Evolutionary conservation across 192 early-diverging fungal genomes (phyloP), one percentile per base, ranked within the genome.

Genomic region (Dissophora globulifera): DNA sequence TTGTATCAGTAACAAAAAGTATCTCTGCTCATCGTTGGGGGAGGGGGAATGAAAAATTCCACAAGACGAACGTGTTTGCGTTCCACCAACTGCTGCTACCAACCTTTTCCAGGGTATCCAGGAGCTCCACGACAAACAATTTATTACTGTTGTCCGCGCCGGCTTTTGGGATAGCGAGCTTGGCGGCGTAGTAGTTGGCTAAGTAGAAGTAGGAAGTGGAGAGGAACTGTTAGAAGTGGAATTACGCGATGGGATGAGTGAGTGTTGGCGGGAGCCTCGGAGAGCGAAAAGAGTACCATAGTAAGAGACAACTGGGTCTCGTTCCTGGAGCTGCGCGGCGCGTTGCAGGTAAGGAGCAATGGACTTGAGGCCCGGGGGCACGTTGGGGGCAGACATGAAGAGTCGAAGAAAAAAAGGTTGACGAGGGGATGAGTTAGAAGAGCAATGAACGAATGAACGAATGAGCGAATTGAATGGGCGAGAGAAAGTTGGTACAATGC

Each of bases 221-320:
- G 32, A 11, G 15, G 41, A 19, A 50, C 41, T 25, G 6, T 51
- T 32, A 40, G 9, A 13, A 66, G 27, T n/a, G n/a, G n/a, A n/a
- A n/a, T n/a, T n/a, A n/a, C n/a, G n/a, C n/a, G n/a, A n/a, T n/a
- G n/a, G n/a, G n/a, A n/a, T n/a, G n/a, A n/a, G n/a, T n/a, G n/a
- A n/a, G n/a, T 17, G 3, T 55, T 5, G 25, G 7, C 23, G 8
- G 38, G 42, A 15, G 26, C 23, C 6, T 23, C n/a, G n/a, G n/a
- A n/a, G n/a, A n/a, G n/a, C n/a, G 13, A 1, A 9, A 3, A 68
- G 79, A 63, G 79, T 86, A 95, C 97, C 92, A 72, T 95, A 99
- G 69, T 99, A 99, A 3, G 97, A 83, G 5, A 98, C 86, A 5
- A 97, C 79, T 11, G 97, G 95, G 46, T 99, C 96, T 33, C 88